Percentiles rank a stretch among this genome's conserved stretches.
These are phyloP conservation scores for Arthrobotrys musiformis DNA, from an alignment of 2,329 filamentous ascomycete genomes.

Conservation along the genomic window DNA sequence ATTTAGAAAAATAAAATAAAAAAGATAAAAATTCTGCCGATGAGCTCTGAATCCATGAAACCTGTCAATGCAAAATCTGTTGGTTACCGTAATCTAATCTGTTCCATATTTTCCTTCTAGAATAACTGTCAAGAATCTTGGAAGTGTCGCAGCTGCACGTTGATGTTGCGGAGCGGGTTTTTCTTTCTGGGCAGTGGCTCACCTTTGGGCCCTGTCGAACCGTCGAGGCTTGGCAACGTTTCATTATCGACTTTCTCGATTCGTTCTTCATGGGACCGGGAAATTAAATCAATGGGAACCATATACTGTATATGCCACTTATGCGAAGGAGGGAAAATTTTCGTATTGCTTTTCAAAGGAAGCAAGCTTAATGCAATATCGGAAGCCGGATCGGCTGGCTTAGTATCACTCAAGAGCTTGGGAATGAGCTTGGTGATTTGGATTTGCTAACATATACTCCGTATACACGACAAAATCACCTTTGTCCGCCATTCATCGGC, in stretches of 20 bases:
- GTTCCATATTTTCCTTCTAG: not conserved
- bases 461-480: not conserved
- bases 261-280: slow-evolving; percentile 28
- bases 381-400: slow-evolving; percentile 6
- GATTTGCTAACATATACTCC: slow-evolving; percentile 5
- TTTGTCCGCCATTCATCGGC: not conserved
- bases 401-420: not conserved
- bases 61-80: not conserved
- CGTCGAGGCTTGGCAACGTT: slow-evolving; percentile 37
- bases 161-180: not conserved
- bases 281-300: slow-evolving; percentile 29
- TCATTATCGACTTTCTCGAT: slow-evolving; percentile 33
- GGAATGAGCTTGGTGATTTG: not conserved
- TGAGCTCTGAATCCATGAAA: not conserved
- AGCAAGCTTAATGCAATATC: slow-evolving; percentile 32
- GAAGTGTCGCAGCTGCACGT: slow-evolving; percentile 3
- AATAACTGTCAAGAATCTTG: slow-evolving; percentile 13
- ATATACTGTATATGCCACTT: not conserved
- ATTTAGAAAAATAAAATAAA: not conserved
- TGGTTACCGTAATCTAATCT: not conserved
- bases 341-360: not conserved
- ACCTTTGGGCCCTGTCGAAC: not conserved
- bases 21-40: not conserved
- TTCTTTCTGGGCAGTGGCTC: not conserved
- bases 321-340: slow-evolving; percentile 22